Percentiles rank a stretch among this genome's conserved stretches.
Evolutionary conservation across 768 basidiomycete genomes (phyloP).

Genomic region (Tulasnella sp.): DNA sequence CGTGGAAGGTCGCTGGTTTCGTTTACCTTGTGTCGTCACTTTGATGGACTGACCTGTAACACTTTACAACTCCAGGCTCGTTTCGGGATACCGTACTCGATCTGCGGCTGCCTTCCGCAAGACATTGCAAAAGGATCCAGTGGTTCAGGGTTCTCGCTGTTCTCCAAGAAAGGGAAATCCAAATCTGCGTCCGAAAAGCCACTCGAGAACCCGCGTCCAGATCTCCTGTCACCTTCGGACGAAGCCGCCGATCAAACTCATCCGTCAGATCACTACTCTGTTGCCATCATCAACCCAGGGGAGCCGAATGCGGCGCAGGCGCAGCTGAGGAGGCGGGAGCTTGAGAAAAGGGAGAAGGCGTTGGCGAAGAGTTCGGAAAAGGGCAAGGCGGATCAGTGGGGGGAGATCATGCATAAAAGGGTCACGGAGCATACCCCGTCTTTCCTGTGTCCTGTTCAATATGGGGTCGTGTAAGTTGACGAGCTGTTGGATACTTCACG

Average conservation of each 20-base stretch:
- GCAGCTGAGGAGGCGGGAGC: background rate
- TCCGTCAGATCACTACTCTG: conserved; percentile 16
- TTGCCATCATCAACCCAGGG: conserved; percentile 7
- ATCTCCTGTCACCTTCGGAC: conserved; percentile 13
- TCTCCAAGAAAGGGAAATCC: background rate
- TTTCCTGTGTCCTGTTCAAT: conserved; percentile 1
- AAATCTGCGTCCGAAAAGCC: background rate
- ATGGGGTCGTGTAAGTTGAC: background rate
- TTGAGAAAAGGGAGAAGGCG: conserved; percentile 10
- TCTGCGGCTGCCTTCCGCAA: conserved; percentile 46
- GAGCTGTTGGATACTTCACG: background rate
- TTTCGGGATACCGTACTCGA: conserved; percentile 41
- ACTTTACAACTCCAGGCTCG: conserved; percentile 25
- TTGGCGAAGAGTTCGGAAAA: background rate
- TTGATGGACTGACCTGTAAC: conserved; percentile 5
- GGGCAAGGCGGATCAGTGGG: conserved; percentile 14
- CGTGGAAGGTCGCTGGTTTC: conserved; percentile 31
- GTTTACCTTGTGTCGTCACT: background rate
- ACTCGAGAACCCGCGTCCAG: conserved; percentile 14
- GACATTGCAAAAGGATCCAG: background rate
- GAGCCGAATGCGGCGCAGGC: background rate
- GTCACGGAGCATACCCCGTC: background rate
- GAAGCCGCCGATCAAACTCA: conserved; percentile 16
- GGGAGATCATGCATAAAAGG: conserved; percentile 3
- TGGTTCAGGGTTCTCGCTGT: background rate